A percentile compares a stretch with the other conserved stretches of the same genome.
phyloP scores from a whole-genome alignment of 768 basidiomycete species.

The Suillus ampliporus region DNA sequence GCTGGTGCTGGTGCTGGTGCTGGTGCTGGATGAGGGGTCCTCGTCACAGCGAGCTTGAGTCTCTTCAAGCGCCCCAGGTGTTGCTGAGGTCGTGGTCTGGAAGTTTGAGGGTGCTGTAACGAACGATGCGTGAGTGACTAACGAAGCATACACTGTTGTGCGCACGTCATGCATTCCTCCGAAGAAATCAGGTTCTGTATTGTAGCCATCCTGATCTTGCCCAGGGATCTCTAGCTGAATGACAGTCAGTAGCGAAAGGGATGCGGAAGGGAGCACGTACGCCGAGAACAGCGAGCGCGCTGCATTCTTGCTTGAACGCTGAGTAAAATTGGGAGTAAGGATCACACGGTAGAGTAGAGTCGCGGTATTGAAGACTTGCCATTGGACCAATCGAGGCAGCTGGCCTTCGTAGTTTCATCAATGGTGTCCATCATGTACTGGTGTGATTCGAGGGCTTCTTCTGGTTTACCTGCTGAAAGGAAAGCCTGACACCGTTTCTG shows the following conservation, averaged over 20 bases:
- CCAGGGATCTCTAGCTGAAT: background rate
- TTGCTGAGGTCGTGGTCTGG: background rate
- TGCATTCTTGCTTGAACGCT: background rate
- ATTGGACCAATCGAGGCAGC: too few species aligned
- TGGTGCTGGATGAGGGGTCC: too few species aligned
- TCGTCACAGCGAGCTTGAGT: too few species aligned
- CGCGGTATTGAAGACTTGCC: background rate
- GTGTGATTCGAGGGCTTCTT: too few species aligned
- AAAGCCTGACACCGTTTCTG: too few species aligned
- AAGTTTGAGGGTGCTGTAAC: background rate
- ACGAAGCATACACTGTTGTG: background rate
- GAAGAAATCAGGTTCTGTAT: background rate
- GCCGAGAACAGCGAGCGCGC: background rate
- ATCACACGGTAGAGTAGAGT: background rate
- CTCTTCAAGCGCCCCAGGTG: background rate
- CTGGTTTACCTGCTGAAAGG: too few species aligned
- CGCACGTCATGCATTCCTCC: background rate
- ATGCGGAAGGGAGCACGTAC: background rate
- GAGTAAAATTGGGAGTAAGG: background rate
- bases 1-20: too few species aligned
- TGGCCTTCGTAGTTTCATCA: too few species aligned
- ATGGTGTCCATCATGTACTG: too few species aligned
- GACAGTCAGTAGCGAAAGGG: background rate
- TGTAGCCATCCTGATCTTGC: background rate
- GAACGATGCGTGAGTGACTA: background rate